A percentile compares a stretch with the other conserved stretches of the same genome.
phyloP scores from a whole-genome alignment of 2,329 filamentous ascomycete species.

The Penicillium sclerotiorum region DNA sequence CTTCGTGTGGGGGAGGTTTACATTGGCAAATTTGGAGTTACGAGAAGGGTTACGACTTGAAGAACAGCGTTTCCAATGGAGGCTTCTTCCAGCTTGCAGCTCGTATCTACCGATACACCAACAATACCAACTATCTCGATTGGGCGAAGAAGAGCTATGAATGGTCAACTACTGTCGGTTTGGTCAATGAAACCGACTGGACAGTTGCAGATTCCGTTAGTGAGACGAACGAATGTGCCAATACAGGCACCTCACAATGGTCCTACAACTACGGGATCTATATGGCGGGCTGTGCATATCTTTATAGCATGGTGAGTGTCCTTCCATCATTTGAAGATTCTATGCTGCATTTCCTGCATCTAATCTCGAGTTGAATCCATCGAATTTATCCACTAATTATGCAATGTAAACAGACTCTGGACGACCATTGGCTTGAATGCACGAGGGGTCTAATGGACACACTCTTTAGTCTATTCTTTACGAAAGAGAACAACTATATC shows the following conservation, averaged over 20 bases:
- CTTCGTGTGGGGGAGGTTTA: conserved; percentile 70
- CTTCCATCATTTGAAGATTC: background rate
- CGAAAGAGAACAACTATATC: conserved; percentile 33
- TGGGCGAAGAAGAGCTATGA: conserved; percentile 66
- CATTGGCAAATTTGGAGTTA: conserved; percentile 79
- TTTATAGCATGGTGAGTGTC: conserved; percentile 64
- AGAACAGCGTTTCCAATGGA: conserved; percentile 79
- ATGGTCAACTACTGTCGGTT: conserved; percentile 58
- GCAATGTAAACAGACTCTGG: conserved; percentile 52
- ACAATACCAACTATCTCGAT: conserved; percentile 65
- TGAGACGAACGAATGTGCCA: conserved; percentile 60
- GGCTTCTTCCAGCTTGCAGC: conserved; percentile 82
- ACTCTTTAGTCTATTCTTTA: conserved; percentile 55
- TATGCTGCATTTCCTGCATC: background rate
- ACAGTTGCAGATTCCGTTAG: conserved; percentile 68
- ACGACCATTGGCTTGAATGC: conserved; percentile 57
- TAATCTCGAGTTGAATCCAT: background rate
- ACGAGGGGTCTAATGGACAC: conserved; percentile 59
- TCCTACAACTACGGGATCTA: conserved; percentile 68
- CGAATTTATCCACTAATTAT: background rate
- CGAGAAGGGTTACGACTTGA: conserved; percentile 82
- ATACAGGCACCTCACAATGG: conserved; percentile 65
- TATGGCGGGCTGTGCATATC: conserved; percentile 62
- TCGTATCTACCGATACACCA: conserved; percentile 67
- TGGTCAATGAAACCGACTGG: conserved; percentile 62